Conservation (phyloP, 805 yeast genomes). For the Isabelozyma heimii region DNA sequence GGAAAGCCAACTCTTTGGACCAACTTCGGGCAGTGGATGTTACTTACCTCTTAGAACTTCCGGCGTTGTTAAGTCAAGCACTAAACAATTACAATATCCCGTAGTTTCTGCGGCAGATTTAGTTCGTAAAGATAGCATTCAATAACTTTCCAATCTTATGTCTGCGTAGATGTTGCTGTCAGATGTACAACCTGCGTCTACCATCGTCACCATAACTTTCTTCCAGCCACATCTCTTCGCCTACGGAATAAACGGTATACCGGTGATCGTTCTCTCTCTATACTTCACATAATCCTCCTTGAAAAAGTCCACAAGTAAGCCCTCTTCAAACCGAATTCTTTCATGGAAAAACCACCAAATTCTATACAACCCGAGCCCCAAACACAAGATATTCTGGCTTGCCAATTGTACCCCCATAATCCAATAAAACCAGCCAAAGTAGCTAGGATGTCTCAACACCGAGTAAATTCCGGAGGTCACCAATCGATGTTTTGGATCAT, state of each 20-base stretch:
- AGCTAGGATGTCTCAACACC: constrained; percentile 80
- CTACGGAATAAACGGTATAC: constrained; percentile 55
- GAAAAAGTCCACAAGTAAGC: constrained; percentile 61
- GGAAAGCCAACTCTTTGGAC: no score
- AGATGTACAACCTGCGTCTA: no score
- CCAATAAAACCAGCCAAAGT: constrained; percentile 92
- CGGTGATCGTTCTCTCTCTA: constrained; percentile 45
- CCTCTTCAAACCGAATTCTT: constrained; percentile 75
- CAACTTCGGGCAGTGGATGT: no score
- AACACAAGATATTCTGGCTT: constrained; percentile 63
- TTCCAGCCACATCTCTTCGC: no score
- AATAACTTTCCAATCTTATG: no score
- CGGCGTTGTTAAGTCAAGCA: neutral
- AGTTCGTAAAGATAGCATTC: no score
- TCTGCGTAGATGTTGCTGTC: no score
- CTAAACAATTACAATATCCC: neutral
- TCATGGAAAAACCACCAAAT: constrained; percentile 66
- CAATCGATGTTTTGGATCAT: constrained; percentile 55
- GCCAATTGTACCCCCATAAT: constrained; percentile 80
- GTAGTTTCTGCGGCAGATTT: no score
- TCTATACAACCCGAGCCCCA: constrained; percentile 50
- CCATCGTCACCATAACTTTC: no score
- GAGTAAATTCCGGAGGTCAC: constrained; percentile 75
- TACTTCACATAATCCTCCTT: constrained; percentile 63
- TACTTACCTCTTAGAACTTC: no score